Conservation (phyloP, 1,284 basidiomycete species). For the Ustilago trichophora region DNA sequence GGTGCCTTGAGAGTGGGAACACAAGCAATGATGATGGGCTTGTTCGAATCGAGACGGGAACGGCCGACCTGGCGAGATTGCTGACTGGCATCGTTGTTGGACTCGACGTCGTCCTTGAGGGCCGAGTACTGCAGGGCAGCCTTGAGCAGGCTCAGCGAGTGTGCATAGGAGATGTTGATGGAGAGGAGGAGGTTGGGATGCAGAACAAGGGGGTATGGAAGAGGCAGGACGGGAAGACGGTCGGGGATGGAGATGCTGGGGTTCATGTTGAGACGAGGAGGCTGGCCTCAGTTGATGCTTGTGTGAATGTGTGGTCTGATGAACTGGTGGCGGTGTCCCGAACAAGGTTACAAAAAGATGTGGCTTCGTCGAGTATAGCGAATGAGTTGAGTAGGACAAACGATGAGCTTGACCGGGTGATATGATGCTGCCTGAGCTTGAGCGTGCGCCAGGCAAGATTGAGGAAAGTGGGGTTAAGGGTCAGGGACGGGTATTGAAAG, state of each 20-base stretch:
- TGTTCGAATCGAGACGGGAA: slow-evolving; percentile 35
- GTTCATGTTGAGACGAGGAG: too few species aligned
- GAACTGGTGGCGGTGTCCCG: too few species aligned
- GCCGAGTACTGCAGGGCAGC: slow-evolving; percentile 56
- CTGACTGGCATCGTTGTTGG: slow-evolving; percentile 25
- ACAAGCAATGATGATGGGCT: slow-evolving; percentile 59
- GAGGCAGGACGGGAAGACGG: slow-evolving; percentile 57
- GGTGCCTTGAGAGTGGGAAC: slow-evolving; percentile 54
- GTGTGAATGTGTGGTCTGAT: too few species aligned
- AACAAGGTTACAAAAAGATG: too few species aligned
- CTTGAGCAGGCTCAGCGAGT: slow-evolving; percentile 63
- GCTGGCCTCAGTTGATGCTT: too few species aligned
- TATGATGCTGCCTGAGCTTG: neutral
- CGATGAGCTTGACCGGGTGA: neutral
- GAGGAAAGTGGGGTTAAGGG: neutral
- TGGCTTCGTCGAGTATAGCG: too few species aligned
- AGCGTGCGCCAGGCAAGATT: neutral
- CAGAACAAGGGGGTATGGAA: slow-evolving; percentile 63
- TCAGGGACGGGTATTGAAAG: neutral
- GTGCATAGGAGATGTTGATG: slow-evolving; percentile 59
- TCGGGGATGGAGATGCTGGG: slow-evolving; percentile 52
- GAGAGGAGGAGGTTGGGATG: slow-evolving; percentile 64
- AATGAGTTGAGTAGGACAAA: too few species aligned
- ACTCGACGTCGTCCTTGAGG: slow-evolving; percentile 26
- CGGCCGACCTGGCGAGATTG: slow-evolving; percentile 16